Evolutionary conservation across 805 yeast genomes (phyloP).

Genomic region (Pichia phayaonensis): DNA sequence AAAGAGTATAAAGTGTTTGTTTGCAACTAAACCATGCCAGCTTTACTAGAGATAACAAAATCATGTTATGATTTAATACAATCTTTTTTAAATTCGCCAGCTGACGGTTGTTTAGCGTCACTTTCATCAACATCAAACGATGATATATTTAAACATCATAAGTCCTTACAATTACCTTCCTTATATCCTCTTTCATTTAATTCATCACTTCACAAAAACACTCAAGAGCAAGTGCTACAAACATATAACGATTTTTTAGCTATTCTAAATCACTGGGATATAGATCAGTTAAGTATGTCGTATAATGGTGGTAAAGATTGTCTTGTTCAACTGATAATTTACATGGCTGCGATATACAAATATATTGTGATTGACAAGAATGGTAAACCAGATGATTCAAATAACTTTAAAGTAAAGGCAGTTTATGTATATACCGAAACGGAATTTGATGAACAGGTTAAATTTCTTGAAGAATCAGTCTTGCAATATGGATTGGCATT

Average conservation of each 20-base stretch:
- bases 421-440: conserved; percentile 72
- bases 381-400: background rate
- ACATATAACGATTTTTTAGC: conserved; percentile 16
- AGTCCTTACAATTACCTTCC: conserved; percentile 1
- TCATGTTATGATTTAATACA: background rate
- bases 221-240: conserved; percentile 21
- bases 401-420: conserved; percentile 33
- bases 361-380: conserved; percentile 12
- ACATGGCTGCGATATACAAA: conserved; percentile 46
- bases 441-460: conserved; percentile 63
- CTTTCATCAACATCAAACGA: background rate
- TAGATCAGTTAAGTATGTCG: conserved; percentile 62
- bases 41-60: background rate
- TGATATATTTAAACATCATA: background rate
- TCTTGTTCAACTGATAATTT: conserved; percentile 72
- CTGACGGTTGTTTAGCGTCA: background rate
- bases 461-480: conserved; percentile 54
- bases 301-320: conserved; percentile 98
- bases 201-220: conserved; percentile 10
- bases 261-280: conserved; percentile 17
- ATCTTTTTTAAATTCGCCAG: background rate
- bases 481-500: conserved; percentile 47
- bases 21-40: background rate
- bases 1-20: background rate
- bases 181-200: conserved; percentile 5